phyloP scores from a whole-genome alignment of 345 rosid genomes.

The Noccaea caerulescens region DNA sequence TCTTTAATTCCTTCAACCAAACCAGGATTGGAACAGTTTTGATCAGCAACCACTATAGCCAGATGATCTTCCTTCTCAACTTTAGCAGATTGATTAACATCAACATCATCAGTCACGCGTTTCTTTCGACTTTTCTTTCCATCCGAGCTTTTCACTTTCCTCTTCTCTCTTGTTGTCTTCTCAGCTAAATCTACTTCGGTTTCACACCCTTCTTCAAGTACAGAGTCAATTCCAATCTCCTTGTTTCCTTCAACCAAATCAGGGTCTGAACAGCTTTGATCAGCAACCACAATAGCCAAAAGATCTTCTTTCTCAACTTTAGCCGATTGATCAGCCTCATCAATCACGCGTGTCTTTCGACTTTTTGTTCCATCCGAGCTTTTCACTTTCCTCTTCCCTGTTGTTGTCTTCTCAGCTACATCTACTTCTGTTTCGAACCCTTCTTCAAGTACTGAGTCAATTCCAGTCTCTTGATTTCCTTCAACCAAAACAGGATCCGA shows the following conservation, averaged over 20 bases:
- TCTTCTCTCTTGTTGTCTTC: conserved; percentile 31
- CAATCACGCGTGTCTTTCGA: conserved; percentile 33
- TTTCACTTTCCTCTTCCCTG: conserved; percentile 30
- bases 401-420: conserved; percentile 31
- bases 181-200: conserved; percentile 18
- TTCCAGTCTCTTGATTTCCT: conserved; percentile 26
- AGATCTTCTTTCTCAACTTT: conserved; percentile 16
- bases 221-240: conserved; percentile 23
- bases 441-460: conserved; percentile 28
- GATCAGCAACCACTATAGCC: conserved; percentile 36
- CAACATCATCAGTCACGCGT: background rate
- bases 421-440: background rate
- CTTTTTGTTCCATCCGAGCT: conserved; percentile 40
- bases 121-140: conserved; percentile 45
- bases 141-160: conserved; percentile 29
- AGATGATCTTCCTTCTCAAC: conserved; percentile 14
- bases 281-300: conserved; percentile 36
- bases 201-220: conserved; percentile 27
- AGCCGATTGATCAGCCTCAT: too few species aligned
- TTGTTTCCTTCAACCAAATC: conserved; percentile 30
- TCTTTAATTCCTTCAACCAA: conserved; percentile 31
- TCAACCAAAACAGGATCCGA: conserved; percentile 28
- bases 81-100: background rate
- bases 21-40: conserved; percentile 12
- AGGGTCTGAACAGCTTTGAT: conserved; percentile 8